Percentiles rank a stretch among this genome's conserved stretches.
phyloP scores from a whole-genome alignment of 2,329 filamentous ascomycete species.

The Sphaceloma murrayae region DNA sequence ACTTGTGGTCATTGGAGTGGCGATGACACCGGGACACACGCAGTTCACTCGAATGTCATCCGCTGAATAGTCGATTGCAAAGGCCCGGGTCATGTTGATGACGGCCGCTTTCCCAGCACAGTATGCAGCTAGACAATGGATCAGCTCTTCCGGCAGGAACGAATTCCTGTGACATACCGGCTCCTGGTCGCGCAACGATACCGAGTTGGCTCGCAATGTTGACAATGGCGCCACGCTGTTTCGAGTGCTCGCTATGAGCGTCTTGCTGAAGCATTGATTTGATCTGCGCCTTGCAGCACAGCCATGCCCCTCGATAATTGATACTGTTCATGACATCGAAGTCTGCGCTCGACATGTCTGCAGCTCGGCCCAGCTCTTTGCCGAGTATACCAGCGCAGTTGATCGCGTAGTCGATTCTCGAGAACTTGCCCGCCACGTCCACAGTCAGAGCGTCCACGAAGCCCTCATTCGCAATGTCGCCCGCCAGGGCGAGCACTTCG shows the following conservation, averaged over 20 bases:
- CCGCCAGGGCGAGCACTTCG: slow-evolving; percentile 24
- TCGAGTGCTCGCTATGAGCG: slow-evolving; percentile 22
- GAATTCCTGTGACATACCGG: slow-evolving; percentile 29
- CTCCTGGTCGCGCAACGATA: slow-evolving; percentile 35
- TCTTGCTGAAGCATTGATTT: slow-evolving; percentile 38
- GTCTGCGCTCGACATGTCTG: slow-evolving; percentile 29
- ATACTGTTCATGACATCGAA: slow-evolving; percentile 37
- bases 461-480: slow-evolving; percentile 32
- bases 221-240: slow-evolving; percentile 28
- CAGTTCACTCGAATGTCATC: slow-evolving; percentile 39
- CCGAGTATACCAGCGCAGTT: slow-evolving; percentile 39
- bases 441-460: slow-evolving; percentile 25
- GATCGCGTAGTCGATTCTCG: slow-evolving; percentile 39
- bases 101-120: slow-evolving; percentile 40
- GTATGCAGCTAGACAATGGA: slow-evolving; percentile 33
- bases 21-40: slow-evolving; percentile 40
- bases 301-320: slow-evolving; percentile 40
- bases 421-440: slow-evolving; percentile 28
- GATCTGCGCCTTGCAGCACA: slow-evolving; percentile 37
- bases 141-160: neutral
- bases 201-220: slow-evolving; percentile 39
- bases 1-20: slow-evolving; percentile 35
- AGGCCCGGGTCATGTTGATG: slow-evolving; percentile 38
- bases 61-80: slow-evolving; percentile 42
- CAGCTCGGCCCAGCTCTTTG: slow-evolving; percentile 29